Evolutionary conservation across 2,329 filamentous ascomycete genomes (phyloP), one percentile per base, ranked within the genome.

Genomic region (Pseudogymnoascus sp.): DNA sequence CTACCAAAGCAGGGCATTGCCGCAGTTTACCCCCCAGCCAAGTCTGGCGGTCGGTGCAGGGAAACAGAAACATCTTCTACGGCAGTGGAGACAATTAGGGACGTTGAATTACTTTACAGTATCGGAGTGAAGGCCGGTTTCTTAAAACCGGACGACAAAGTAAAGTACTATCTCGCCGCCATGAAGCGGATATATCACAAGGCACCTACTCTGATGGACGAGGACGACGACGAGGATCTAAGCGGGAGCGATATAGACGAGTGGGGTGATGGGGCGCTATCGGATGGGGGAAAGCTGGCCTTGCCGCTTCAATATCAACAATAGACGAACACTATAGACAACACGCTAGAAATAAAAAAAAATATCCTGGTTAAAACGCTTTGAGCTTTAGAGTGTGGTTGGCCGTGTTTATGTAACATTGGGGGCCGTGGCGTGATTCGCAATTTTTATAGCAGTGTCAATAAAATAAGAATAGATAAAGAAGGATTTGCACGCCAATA

Each of bases 101-200:
- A 52, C 7, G 42, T 52, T 52, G 23, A 52, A 52, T 28, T 52
- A 52, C 42, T 52, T 52, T 52, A 52, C 23, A 52, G 42, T 16
- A 52, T 52, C 6, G 42, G 42, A 16, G 42, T 52, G 3, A 52
- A 52, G 23, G 42, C 42, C 3, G 42, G 42, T 5, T 52, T 52
- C 4, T 16, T 52, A 3, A 52, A 52, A 22, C 42, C 23, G 23
- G 42, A 52, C 23, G 42, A 52, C 7, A 52, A 52, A 52, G 42
- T 52, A 28, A 52, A 28, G 42, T 52, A 52, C 23, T 52, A 52
- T 30, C 42, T 52, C 5, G 42, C 42, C 4, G 42, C 42, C 7
- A 52, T 52, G 42, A 52, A 52, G 8, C 42, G 42, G 14, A 52
- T 52, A 52, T 52, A 52, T 52, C 25, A 28, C 12, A 52, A 52